phyloP scores from a whole-genome alignment of 371 early-diverging fungal genomes.

The Apophysomyces sp. region DNA sequence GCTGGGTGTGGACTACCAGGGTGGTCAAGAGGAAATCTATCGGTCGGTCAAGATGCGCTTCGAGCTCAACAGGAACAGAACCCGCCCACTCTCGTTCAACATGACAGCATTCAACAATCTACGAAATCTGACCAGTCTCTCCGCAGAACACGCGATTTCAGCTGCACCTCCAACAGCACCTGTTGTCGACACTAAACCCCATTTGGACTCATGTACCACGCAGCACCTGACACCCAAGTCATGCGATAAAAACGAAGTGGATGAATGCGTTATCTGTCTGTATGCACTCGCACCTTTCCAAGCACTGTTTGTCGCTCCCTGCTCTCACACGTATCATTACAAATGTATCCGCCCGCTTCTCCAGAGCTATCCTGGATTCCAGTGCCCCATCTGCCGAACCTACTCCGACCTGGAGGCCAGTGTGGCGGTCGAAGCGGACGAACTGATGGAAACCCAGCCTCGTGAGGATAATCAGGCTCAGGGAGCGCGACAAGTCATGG shows the following conservation, averaged over 20 bases:
- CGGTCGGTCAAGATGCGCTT: constrained; percentile 82
- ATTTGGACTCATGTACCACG: constrained; percentile 1
- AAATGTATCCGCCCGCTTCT: constrained; percentile 87
- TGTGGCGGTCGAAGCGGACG: constrained; percentile 54
- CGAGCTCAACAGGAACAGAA: constrained; percentile 58
- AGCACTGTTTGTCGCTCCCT: constrained; percentile 93
- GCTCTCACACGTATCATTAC: constrained; percentile 94
- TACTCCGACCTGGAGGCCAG: constrained; percentile 92
- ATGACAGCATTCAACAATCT: constrained; percentile 40
- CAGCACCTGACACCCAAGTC: constrained; percentile 2
- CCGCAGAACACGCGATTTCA: constrained; percentile 4
- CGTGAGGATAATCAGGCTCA: constrained; percentile 4
- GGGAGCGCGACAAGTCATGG: background rate
- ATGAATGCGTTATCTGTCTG: constrained; percentile 97
- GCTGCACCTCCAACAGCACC: constrained; percentile 1
- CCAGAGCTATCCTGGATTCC: constrained; percentile 76
- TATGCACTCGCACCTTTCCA: constrained; percentile 88
- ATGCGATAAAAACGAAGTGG: constrained; percentile 24
- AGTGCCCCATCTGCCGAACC: constrained; percentile 94
- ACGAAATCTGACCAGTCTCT: constrained; percentile 22
- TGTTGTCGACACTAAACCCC: constrained; percentile 5
- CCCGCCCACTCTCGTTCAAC: constrained; percentile 33
- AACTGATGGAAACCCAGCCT: constrained; percentile 18
- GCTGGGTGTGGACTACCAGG: constrained; percentile 96
- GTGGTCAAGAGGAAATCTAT: constrained; percentile 73